A percentile compares a stretch with the other conserved stretches of the same genome.
phyloP scores from a whole-genome alignment of 148 eudicot species.

The Rhododendron vialii region DNA sequence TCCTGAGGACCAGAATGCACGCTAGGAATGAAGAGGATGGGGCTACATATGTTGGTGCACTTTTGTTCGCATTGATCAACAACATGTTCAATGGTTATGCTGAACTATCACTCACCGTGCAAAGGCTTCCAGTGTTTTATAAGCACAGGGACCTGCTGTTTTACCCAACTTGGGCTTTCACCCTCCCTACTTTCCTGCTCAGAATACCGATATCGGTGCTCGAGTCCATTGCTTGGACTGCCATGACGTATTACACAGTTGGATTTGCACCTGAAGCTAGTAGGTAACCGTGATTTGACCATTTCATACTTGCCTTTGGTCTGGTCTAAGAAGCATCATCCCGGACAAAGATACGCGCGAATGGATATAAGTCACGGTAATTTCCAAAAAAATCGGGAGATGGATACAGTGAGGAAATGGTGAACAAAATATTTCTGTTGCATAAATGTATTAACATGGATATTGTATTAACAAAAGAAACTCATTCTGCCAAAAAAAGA shows the following conservation, averaged over 20 bases:
- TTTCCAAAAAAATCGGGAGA: no score
- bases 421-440: not conserved
- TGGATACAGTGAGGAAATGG: not conserved
- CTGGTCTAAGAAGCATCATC: not conserved
- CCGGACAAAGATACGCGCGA: not conserved
- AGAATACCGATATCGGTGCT: conserved; percentile 66
- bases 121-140: conserved; percentile 71
- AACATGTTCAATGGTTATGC: conserved; percentile 79
- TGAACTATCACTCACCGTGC: conserved; percentile 52
- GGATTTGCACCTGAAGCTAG: conserved; percentile 90
- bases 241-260: conserved; percentile 61
- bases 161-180: conserved; percentile 80
- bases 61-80: conserved; percentile 47
- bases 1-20: conserved; percentile 53
- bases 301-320: not conserved
- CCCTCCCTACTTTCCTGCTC: conserved; percentile 66
- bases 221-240: conserved; percentile 64
- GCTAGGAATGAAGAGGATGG: conserved; percentile 54
- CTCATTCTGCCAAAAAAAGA: not conserved
- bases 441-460: not conserved
- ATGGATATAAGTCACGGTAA: not conserved
- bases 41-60: conserved; percentile 58
- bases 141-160: conserved; percentile 74
- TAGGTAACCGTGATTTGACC: conserved; percentile 40
- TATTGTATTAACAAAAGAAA: not conserved